A percentile compares a stretch with the other conserved stretches of the same genome.
Evolutionary conservation across 306 rosid species (phyloP).

Genomic region (Astragalus glycyphyllos): DNA sequence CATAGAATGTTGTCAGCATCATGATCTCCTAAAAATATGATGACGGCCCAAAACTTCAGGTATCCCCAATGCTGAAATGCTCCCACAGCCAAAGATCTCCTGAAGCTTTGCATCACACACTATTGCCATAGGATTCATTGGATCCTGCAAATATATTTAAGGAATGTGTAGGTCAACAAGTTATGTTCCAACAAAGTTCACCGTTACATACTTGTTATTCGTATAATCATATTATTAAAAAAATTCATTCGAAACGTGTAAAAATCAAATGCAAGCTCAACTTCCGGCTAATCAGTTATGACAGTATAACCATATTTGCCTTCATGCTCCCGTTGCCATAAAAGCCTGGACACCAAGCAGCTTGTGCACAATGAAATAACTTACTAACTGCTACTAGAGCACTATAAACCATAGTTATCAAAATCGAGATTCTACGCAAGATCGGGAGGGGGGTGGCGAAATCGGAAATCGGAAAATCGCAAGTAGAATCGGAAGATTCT

Average conservation of each 20-base stretch:
- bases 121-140: constrained; percentile 73
- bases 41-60: constrained; percentile 73
- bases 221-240: neutral
- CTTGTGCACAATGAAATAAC: constrained; percentile 16
- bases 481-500: too few relatives aligned
- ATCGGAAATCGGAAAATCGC: too few relatives aligned
- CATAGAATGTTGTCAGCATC: constrained; percentile 54
- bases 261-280: constrained; percentile 10
- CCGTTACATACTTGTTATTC: constrained; percentile 10
- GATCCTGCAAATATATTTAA: constrained; percentile 62
- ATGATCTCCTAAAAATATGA: constrained; percentile 77
- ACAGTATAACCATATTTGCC: constrained; percentile 6
- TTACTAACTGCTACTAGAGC: neutral
- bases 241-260: neutral
- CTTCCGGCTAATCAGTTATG: neutral
- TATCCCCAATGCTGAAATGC: constrained; percentile 78
- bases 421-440: too few relatives aligned
- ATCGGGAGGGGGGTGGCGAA: too few relatives aligned
- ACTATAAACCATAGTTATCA: neutral
- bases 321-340: constrained; percentile 8
- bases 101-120: constrained; percentile 77
- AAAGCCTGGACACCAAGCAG: constrained; percentile 21
- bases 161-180: constrained; percentile 25
- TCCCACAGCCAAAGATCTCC: constrained; percentile 81
- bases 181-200: constrained; percentile 29